phyloP scores from a whole-genome alignment of 768 basidiomycete species.

The Xanthoconium purpureum region DNA sequence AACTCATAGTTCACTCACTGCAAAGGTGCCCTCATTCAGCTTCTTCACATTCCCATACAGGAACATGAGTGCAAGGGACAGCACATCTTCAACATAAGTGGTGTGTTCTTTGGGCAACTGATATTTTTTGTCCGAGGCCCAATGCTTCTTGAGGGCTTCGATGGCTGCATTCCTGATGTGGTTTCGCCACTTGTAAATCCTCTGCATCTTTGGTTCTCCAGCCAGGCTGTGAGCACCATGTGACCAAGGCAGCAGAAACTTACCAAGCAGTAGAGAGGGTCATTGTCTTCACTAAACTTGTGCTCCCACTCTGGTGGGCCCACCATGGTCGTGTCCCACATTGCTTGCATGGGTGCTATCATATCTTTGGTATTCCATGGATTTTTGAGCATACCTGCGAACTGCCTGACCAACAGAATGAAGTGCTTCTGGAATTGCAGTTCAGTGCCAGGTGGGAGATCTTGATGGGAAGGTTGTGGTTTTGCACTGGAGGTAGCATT shows the following conservation, averaged over 20 bases:
- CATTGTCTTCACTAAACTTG: neutral
- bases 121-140: neutral
- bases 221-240: neutral
- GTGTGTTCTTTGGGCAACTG: neutral
- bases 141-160: neutral
- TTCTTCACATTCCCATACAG: neutral
- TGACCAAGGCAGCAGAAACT: neutral
- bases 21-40: neutral
- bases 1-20: neutral
- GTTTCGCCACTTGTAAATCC: neutral
- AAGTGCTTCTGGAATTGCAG: neutral
- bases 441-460: neutral
- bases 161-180: neutral
- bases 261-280: neutral
- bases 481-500: neutral
- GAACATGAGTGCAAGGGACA: neutral
- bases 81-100: neutral
- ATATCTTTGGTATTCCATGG: neutral
- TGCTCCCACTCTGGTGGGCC: neutral
- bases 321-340: neutral
- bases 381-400: neutral
- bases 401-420: neutral
- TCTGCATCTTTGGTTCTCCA: neutral
- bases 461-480: neutral
- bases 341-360: neutral